Evolutionary conservation across 2,329 filamentous ascomycete species (phyloP).

Genomic region (Aspergillus alliaceus): DNA sequence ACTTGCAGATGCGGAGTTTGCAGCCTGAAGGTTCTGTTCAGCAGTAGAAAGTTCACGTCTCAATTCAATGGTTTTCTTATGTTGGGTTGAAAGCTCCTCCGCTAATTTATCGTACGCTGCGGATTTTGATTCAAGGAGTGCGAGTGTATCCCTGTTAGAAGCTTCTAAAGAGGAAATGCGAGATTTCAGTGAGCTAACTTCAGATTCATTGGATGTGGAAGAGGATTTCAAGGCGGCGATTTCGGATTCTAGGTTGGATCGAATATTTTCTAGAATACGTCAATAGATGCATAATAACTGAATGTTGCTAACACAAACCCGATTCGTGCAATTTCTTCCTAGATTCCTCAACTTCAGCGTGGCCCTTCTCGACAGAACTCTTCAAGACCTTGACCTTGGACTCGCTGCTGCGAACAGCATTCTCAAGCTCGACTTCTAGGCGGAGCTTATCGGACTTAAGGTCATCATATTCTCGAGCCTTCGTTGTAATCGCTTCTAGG

Average conservation of each 20-base stretch:
- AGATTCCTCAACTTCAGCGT: conserved; percentile 79
- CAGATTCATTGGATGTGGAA: conserved; percentile 64
- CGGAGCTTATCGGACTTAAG: conserved; percentile 85
- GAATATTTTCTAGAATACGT: conserved; percentile 64
- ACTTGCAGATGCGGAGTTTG: conserved; percentile 75
- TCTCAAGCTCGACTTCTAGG: conserved; percentile 89
- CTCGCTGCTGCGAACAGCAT: conserved; percentile 79
- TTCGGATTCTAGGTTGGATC: conserved; percentile 76
- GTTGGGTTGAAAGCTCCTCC: conserved; percentile 82
- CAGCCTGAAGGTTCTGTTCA: conserved; percentile 79
- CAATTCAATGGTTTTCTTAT: conserved; percentile 82
- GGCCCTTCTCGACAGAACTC: conserved; percentile 74
- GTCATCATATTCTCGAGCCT: conserved; percentile 79
- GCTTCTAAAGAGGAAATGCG: conserved; percentile 85
- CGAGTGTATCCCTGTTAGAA: conserved; percentile 86
- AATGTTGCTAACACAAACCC: conserved; percentile 54
- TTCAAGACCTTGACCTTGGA: conserved; percentile 80
- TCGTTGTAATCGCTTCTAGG: conserved; percentile 71
- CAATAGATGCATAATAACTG: conserved; percentile 11
- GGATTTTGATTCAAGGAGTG: conserved; percentile 86
- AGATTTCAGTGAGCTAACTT: conserved; percentile 72
- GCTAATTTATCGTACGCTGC: conserved; percentile 81
- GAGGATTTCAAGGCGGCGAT: conserved; percentile 75
- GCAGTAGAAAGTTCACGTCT: conserved; percentile 77
- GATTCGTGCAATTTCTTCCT: conserved; percentile 78